Conservation (phyloP, 2,329 filamentous ascomycete species). For the Fusarium caatingaense region DNA sequence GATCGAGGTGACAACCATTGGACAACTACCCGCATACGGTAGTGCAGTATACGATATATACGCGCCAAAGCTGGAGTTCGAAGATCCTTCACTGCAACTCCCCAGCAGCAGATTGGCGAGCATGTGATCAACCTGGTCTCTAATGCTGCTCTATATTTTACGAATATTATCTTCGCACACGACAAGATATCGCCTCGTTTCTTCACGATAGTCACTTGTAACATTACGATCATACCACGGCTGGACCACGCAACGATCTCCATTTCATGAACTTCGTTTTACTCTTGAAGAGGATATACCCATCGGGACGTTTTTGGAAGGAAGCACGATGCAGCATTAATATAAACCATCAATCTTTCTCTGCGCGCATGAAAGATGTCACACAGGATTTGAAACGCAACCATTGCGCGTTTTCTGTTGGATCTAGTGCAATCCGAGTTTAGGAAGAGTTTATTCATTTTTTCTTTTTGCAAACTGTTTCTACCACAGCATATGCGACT, state of each 20-base stretch:
- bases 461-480: slow-evolving; percentile 22
- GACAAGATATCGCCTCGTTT: slow-evolving; percentile 21
- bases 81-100: slow-evolving; percentile 68
- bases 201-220: slow-evolving; percentile 39
- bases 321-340: slow-evolving; percentile 14
- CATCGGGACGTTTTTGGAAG: slow-evolving; percentile 47
- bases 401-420: slow-evolving; percentile 19
- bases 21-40: slow-evolving; percentile 62
- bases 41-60: slow-evolving; percentile 65
- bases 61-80: slow-evolving; percentile 67
- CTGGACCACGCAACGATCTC: slow-evolving; percentile 41
- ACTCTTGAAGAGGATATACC: slow-evolving; percentile 48
- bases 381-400: slow-evolving; percentile 25
- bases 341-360: slow-evolving; percentile 15
- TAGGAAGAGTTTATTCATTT: slow-evolving; percentile 1
- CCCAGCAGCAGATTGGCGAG: slow-evolving; percentile 68
- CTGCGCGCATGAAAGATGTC: slow-evolving; percentile 29
- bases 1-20: slow-evolving; percentile 67
- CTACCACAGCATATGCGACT: slow-evolving; percentile 7
- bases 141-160: slow-evolving; percentile 27
- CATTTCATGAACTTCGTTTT: slow-evolving; percentile 38
- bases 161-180: slow-evolving; percentile 12
- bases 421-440: background rate
- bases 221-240: slow-evolving; percentile 41
- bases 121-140: slow-evolving; percentile 55